Base-by-base conservation (phyloP, 331 rosid species). In the Prunus yedoensis region DNA sequence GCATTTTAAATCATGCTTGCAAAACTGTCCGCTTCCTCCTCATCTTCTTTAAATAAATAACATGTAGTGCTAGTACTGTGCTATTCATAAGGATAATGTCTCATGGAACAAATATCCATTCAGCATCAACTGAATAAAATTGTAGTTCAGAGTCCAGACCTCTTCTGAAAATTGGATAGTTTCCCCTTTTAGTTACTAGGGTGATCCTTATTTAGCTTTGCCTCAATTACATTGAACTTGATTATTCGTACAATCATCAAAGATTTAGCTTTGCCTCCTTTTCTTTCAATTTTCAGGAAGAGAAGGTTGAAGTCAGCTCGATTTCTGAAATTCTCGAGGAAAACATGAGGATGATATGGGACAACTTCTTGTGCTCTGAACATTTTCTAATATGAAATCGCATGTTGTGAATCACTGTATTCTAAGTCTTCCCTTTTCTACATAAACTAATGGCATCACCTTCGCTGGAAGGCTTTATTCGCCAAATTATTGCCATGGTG, bases 241-340 rank as follows among this genome's bases (percentile, higher is more conserved):
- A 21, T 21, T 21, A 21, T n/a, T 54, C 3, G 4, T 20, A 20
- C 15, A 6, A 15, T 17, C 57, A 52, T 52, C 57, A 4, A 52
- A 52, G 57, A 16, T 51, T 52, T 11, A 47, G 15, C 43, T 5
- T 47, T 47, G 21, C 28, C 68, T 73, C 17, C 17, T 50, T 51
- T 54, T 74, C 61, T 54, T 65, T 68, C 50, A 25, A 43, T 53
- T 38, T 69, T 43, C 51, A 84, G 87, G 84, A 75, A 61, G 66
- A 45, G 58, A 57, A 78, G 21, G 82, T 51, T 61, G 85, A 87
- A 13, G 2, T 25, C 32, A 14, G 74, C 30, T 77, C 75, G 76
- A 76, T 89, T 64, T 74, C 83, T 51, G 80, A 85, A 74, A 45
- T 66, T 83, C 91, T 89, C 9, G 79, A 85, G 57, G 85, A 83